These are phyloP conservation scores for Kodamaea ohmeri DNA, from an alignment of 1,139 yeast genomes.

Conservation along the genomic window DNA sequence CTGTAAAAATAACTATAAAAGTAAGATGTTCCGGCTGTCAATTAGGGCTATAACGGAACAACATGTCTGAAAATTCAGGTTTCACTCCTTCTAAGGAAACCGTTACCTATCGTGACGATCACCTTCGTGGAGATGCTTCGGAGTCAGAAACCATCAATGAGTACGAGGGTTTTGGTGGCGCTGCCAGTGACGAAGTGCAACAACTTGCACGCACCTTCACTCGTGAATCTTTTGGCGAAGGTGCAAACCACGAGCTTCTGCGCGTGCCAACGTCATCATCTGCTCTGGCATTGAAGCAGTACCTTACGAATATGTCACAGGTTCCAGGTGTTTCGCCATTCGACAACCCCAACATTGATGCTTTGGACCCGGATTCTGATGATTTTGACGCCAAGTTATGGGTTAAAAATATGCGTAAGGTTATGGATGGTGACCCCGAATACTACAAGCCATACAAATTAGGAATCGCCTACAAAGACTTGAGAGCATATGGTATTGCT, in stretches of 20 bases:
- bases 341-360: constrained; percentile 16
- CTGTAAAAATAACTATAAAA: no score
- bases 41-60: no score
- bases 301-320: constrained; percentile 48
- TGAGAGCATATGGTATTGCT: constrained; percentile 74
- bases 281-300: constrained; percentile 24
- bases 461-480: constrained; percentile 66
- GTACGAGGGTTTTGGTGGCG: constrained; percentile 37
- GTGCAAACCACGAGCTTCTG: constrained; percentile 6
- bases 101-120: no score
- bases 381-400: constrained; percentile 64
- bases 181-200: constrained; percentile 38
- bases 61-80: no score
- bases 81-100: no score
- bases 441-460: constrained; percentile 60
- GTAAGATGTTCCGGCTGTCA: no score
- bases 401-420: constrained; percentile 66
- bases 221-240: constrained; percentile 15
- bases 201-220: constrained; percentile 61
- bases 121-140: not conserved
- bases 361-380: constrained; percentile 40
- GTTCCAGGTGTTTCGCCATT: constrained; percentile 50
- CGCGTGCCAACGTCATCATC: constrained; percentile 10
- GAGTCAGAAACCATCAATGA: constrained; percentile 13
- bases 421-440: constrained; percentile 57